phyloP scores from a whole-genome alignment of 495 filamentous ascomycete genomes.

The Extremus antarcticus region DNA sequence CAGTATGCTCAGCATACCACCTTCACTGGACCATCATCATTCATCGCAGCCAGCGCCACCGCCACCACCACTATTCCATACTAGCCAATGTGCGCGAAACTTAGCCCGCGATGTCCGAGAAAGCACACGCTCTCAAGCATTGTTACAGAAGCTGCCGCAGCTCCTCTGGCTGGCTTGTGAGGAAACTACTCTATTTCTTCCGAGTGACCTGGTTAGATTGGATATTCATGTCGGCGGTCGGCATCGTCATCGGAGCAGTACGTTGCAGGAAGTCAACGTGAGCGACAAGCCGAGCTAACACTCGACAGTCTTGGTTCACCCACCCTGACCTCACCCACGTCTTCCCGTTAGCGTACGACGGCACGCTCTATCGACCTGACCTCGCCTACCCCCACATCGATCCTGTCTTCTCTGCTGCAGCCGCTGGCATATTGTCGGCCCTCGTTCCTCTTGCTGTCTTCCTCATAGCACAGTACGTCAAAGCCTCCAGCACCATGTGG shows the following conservation, averaged over 20 bases:
- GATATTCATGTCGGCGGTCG: neutral
- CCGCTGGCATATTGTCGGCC: neutral
- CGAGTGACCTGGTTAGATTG: neutral
- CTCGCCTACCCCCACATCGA: neutral
- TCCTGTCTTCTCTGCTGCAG: neutral
- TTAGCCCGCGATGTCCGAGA: neutral
- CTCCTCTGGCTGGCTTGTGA: neutral
- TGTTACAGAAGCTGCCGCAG: neutral
- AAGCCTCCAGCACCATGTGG: no score
- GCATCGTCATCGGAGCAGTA: neutral
- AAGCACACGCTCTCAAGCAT: neutral
- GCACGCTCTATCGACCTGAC: neutral
- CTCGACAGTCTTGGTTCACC: neutral
- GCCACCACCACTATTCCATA: neutral
- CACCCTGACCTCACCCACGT: neutral
- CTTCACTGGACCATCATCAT: no score
- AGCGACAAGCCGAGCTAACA: neutral
- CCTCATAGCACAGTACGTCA: neutral
- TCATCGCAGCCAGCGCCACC: neutral
- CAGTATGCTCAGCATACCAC: neutral
- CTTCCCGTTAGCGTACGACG: neutral
- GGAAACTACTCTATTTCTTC: neutral
- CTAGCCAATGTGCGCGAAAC: neutral
- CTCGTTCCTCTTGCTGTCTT: neutral
- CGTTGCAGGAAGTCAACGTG: neutral